Percentiles rank a stretch among this genome's conserved stretches.
Evolutionary conservation across 1,284 basidiomycete genomes (phyloP).

Genomic region (Earliella scabrosa): DNA sequence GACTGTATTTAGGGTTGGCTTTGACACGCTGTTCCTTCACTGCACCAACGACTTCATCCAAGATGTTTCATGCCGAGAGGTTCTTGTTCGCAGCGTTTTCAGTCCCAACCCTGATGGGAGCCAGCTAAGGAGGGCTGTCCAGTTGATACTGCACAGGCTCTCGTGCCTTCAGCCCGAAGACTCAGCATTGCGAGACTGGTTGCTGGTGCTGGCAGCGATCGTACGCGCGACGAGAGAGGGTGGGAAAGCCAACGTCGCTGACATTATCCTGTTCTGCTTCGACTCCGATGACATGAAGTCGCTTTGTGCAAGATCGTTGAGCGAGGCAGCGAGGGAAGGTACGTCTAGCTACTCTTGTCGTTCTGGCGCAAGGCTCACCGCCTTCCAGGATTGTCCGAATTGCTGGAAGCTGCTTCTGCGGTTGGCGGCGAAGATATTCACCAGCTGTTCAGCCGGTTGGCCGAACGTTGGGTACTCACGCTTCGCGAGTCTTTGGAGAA

Average conservation of each 20-base stretch:
- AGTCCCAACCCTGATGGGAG: slow-evolving; percentile 25
- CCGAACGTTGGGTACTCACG: slow-evolving; percentile 35
- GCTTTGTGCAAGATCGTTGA: slow-evolving; percentile 21
- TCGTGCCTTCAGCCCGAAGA: slow-evolving; percentile 1
- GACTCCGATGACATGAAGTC: slow-evolving; percentile 15
- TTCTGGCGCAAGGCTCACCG: background rate
- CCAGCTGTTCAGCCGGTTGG: slow-evolving; percentile 32
- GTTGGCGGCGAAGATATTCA: slow-evolving; percentile 30
- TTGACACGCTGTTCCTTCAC: slow-evolving; percentile 52
- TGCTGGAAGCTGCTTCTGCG: slow-evolving; percentile 35
- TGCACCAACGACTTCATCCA: slow-evolving; percentile 30
- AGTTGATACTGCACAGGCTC: slow-evolving; percentile 46
- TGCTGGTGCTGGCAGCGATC: slow-evolving; percentile 21
- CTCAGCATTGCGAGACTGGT: slow-evolving; percentile 2
- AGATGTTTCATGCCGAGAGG: slow-evolving; percentile 25
- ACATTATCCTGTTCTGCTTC: slow-evolving; percentile 12
- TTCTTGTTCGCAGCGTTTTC: slow-evolving; percentile 40
- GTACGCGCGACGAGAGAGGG: background rate
- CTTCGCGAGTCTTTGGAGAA: slow-evolving; percentile 15
- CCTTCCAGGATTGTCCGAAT: slow-evolving; percentile 31
- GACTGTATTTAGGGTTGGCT: slow-evolving; percentile 43
- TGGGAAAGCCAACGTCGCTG: background rate
- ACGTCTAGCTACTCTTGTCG: background rate
- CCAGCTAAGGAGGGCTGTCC: slow-evolving; percentile 40
- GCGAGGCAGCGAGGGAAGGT: slow-evolving; percentile 39